These are phyloP conservation scores for Hymenoscyphus infarciens DNA, from an alignment of 2,329 filamentous ascomycete genomes.

Conservation along the genomic window DNA sequence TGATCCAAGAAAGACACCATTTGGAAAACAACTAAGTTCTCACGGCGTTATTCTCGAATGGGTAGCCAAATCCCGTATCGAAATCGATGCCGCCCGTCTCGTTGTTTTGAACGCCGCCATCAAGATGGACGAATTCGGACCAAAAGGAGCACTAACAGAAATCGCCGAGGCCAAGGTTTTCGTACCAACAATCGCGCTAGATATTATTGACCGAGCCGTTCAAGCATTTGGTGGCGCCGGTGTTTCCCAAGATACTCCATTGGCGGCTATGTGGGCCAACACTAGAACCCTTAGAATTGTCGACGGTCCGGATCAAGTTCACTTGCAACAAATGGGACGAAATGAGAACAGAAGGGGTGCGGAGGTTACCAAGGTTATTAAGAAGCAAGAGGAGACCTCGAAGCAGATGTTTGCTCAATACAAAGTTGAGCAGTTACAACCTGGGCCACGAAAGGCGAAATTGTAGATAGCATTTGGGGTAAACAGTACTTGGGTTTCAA, in stretches of 20 bases:
- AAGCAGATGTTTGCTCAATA: constrained; percentile 63
- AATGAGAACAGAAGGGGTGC: constrained; percentile 73
- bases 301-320: constrained; percentile 96
- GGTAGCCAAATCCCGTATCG: constrained; percentile 86
- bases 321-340: constrained; percentile 73
- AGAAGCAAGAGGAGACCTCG: constrained; percentile 61
- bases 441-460: constrained; percentile 28
- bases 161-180: constrained; percentile 95
- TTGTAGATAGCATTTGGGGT: constrained; percentile 29
- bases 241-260: constrained; percentile 89
- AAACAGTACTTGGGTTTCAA: background rate
- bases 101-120: constrained; percentile 91
- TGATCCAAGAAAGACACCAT: constrained; percentile 84
- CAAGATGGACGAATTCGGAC: constrained; percentile 85
- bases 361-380: constrained; percentile 58
- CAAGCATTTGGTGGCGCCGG: constrained; percentile 90
- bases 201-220: constrained; percentile 89
- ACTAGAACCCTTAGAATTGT: constrained; percentile 81
- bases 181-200: constrained; percentile 75
- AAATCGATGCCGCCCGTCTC: constrained; percentile 88
- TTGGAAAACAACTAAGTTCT: constrained; percentile 79
- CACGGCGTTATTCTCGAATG: constrained; percentile 96
- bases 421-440: constrained; percentile 39
- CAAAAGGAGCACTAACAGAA: constrained; percentile 86
- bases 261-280: constrained; percentile 77